phyloP scores from a whole-genome alignment of 495 filamentous ascomycete genomes.

The Hyphodiscus hymeniophilus region DNA sequence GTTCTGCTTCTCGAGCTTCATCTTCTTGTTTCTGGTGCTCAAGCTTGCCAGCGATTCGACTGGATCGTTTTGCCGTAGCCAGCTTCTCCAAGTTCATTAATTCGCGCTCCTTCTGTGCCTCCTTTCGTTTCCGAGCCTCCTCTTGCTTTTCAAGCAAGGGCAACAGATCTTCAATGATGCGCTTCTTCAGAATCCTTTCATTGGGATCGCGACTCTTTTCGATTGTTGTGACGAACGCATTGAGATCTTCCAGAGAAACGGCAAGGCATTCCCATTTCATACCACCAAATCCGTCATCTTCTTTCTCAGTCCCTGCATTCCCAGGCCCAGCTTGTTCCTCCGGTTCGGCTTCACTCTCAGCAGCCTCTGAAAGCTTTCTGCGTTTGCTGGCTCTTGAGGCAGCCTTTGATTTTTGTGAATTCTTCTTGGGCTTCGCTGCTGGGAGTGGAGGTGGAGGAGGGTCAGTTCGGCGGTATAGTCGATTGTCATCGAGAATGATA shows the following conservation, averaged over 20 bases:
- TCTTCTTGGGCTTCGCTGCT: slow-evolving; percentile 62
- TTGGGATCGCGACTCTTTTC: slow-evolving; percentile 68
- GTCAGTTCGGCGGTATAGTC: slow-evolving; percentile 79
- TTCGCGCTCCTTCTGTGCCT: slow-evolving; percentile 66
- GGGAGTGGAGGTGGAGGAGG: slow-evolving; percentile 47
- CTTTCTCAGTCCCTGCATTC: slow-evolving; percentile 30
- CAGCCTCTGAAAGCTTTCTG: slow-evolving; percentile 50
- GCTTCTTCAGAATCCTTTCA: slow-evolving; percentile 65
- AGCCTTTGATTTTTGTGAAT: slow-evolving; percentile 64
- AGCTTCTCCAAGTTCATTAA: slow-evolving; percentile 71
- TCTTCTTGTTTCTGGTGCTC: slow-evolving; percentile 71
- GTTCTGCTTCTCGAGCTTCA: slow-evolving; percentile 61
- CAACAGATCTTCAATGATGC: slow-evolving; percentile 64
- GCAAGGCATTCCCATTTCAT: slow-evolving; percentile 91
- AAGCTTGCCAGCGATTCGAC: slow-evolving; percentile 70
- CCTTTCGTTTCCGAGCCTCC: slow-evolving; percentile 63
- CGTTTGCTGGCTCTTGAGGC: slow-evolving; percentile 64
- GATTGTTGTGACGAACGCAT: slow-evolving; percentile 60
- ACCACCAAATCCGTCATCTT: slow-evolving; percentile 55
- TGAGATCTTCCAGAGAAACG: slow-evolving; percentile 68
- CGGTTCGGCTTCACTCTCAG: slow-evolving; percentile 49
- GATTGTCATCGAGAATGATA: slow-evolving; percentile 88
- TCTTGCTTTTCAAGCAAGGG: slow-evolving; percentile 79
- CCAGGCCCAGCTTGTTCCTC: slow-evolving; percentile 31
- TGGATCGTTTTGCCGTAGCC: slow-evolving; percentile 89